These are phyloP conservation scores for Rhodotorula sp. DNA, from an alignment of 1,284 basidiomycete species.

Conservation along the genomic window DNA sequence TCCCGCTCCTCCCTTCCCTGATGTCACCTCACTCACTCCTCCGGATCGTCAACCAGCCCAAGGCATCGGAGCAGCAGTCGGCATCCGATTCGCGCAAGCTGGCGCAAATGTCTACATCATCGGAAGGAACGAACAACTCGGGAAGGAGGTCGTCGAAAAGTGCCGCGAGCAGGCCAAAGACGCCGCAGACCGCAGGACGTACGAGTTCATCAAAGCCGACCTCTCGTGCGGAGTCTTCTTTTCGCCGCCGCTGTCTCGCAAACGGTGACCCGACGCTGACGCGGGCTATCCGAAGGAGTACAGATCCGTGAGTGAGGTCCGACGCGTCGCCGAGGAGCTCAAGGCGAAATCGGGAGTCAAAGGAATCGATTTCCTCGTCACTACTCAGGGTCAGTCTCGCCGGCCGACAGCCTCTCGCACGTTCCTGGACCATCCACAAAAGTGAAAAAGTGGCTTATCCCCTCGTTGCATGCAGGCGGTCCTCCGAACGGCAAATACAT, in stretches of 20 bases:
- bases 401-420: neutral
- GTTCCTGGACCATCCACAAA: neutral
- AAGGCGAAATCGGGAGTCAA: slow-evolving; percentile 32
- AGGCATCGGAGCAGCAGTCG: slow-evolving; percentile 39
- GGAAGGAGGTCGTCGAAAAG: slow-evolving; percentile 44
- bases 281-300: neutral
- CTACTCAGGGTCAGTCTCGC: slow-evolving; percentile 43
- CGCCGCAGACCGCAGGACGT: slow-evolving; percentile 21
- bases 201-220: slow-evolving; percentile 50
- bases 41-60: slow-evolving; percentile 6
- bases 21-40: neutral
- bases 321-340: slow-evolving; percentile 42
- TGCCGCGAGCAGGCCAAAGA: slow-evolving; percentile 31
- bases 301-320: slow-evolving; percentile 43
- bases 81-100: slow-evolving; percentile 40
- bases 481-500: slow-evolving; percentile 24
- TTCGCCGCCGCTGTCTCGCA: too few relatives aligned
- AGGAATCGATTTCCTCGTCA: slow-evolving; percentile 49
- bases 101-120: slow-evolving; percentile 49
- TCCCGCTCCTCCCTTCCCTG: neutral
- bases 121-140: slow-evolving; percentile 47
- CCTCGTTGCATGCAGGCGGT: slow-evolving; percentile 10
- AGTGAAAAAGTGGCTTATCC: neutral
- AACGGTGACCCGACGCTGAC: neutral
- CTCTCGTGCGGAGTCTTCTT: slow-evolving; percentile 35